Percentiles rank a stretch among this genome's conserved stretches.
These are phyloP conservation scores for Penicillium sp. DNA, from an alignment of 2,329 filamentous ascomycete genomes.

Conservation along the genomic window DNA sequence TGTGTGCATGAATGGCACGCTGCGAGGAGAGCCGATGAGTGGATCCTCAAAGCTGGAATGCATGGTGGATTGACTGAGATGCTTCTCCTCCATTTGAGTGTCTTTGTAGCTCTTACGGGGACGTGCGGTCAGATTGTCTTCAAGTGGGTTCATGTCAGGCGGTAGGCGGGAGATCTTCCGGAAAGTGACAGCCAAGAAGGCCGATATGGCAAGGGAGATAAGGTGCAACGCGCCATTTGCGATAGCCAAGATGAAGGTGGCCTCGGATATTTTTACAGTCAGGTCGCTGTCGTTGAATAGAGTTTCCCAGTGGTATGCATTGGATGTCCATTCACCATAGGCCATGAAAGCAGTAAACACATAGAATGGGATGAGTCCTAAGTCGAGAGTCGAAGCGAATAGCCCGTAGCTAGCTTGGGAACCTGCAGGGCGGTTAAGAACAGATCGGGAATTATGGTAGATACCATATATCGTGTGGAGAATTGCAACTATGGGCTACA, in stretches of 20 bases:
- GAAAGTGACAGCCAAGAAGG: constrained; percentile 72
- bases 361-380: constrained; percentile 56
- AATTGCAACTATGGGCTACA: constrained; percentile 64
- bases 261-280: constrained; percentile 54
- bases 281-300: constrained; percentile 51
- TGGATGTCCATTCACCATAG: constrained; percentile 42
- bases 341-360: constrained; percentile 51
- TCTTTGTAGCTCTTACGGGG: constrained; percentile 64
- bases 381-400: constrained; percentile 68
- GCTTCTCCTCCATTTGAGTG: constrained; percentile 54
- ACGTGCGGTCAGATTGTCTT: constrained; percentile 68
- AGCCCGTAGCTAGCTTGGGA: constrained; percentile 84
- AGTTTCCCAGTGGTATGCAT: constrained; percentile 55
- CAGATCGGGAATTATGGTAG: constrained; percentile 66
- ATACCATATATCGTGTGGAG: constrained; percentile 67
- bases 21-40: constrained; percentile 38
- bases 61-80: constrained; percentile 46
- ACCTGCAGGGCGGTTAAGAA: constrained; percentile 61
- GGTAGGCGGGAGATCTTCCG: constrained; percentile 71
- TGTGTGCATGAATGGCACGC: constrained; percentile 72
- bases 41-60: constrained; percentile 37
- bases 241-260: constrained; percentile 61
- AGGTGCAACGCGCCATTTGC: constrained; percentile 60
- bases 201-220: constrained; percentile 59
- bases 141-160: constrained; percentile 90